Base-by-base conservation (phyloP, 2,329 filamentous ascomycete genomes). In the Xylariaceae sp. region DNA sequence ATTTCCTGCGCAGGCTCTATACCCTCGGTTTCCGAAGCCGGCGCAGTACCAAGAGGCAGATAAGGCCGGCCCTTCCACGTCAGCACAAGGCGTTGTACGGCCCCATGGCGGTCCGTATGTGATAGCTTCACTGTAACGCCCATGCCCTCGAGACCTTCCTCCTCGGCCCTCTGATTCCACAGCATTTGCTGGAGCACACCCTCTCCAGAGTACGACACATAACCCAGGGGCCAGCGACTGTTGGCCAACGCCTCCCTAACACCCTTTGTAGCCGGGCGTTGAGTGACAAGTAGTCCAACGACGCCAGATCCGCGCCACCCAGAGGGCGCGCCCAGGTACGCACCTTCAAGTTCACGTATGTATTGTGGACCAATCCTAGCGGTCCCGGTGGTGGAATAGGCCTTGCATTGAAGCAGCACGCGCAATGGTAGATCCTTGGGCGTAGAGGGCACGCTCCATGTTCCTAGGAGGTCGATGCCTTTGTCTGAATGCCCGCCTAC, bases 271-370 rank as follows among this genome's bases (percentile, higher is more conserved):
- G 90, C 87, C 49, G 83, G 76, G 56, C 79, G 76, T 58, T 85
- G 83, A 3, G 83, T 80, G 21, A 88, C 86, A 50, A 96, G 71
- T 15, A 96, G 65, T 0, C 84, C 92, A 32, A 96, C 68, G 5
- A 88, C 83, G 13, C 80, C 77, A 1, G 75, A 68, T 0, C 80
- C 81, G 49, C 83, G 76, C 88, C 88, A 95, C 0, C 85, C 86
- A 0, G 79, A 73, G 1, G 90, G 91, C 6, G 88, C 87, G 12
- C 84, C 85, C 1, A 78, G 77, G 65, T 94, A 87, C 0, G 89
- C 83, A 3, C 92, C 92, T 66, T 90, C 88, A 2, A 92, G 77
- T 71, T 92, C 88, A n/a, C 88, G 80, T 8, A 89, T 72, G 44
- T 83, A 73, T 30, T 77, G 72, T 0, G 88, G 88, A 0, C 81